Evolutionary conservation across 768 basidiomycete species (phyloP).

Genomic region (Leccinum fibrillosum): DNA sequence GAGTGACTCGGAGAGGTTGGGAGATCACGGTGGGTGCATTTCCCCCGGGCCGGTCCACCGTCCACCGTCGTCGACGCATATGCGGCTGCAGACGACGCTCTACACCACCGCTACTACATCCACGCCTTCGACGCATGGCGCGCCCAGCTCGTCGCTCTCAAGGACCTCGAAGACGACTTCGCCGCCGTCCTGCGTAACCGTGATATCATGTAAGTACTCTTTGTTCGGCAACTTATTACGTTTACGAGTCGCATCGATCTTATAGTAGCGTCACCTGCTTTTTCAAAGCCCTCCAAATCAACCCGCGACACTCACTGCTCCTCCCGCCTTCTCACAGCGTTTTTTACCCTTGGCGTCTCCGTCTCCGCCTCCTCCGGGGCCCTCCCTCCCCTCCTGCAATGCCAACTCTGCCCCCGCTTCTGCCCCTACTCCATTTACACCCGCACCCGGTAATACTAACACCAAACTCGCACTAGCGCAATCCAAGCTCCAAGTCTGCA

Average conservation of each 20-base stretch:
- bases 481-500: conserved; percentile 78
- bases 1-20: no score
- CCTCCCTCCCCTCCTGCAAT: conserved; percentile 36
- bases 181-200: conserved; percentile 49
- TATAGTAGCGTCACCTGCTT: no score
- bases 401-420: conserved; percentile 14
- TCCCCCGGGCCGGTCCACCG: no score
- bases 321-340: conserved; percentile 29
- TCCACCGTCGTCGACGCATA: conserved; percentile 52
- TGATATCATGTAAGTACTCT: conserved; percentile 69
- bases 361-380: no score
- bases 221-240: background rate
- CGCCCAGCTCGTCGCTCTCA: conserved; percentile 55
- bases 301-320: conserved; percentile 36
- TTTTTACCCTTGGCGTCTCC: no score
- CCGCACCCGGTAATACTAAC: conserved; percentile 6
- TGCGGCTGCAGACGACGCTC: conserved; percentile 63
- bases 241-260: no score
- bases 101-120: conserved; percentile 31
- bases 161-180: conserved; percentile 71
- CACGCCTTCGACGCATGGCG: conserved; percentile 63
- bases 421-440: no score
- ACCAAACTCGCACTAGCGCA: conserved; percentile 65
- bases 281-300: conserved; percentile 44
- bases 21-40: no score